Conservation (phyloP, 106 monocot genomes). For the Phalaenopsis aphrodite region DNA sequence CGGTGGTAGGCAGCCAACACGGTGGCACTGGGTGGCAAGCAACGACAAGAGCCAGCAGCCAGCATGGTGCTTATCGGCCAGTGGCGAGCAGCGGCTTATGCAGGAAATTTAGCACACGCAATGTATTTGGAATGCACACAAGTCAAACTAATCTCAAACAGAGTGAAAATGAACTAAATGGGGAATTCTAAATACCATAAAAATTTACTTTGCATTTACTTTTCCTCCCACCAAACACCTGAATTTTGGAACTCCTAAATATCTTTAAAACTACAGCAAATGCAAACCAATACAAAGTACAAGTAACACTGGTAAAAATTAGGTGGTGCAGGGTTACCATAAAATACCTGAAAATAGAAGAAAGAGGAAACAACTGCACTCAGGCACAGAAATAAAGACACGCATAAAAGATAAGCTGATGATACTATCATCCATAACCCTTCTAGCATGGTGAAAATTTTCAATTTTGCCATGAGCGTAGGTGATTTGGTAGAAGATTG, state of each 20-base stretch:
- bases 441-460: constrained; percentile 58
- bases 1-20: no score
- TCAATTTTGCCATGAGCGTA: constrained; percentile 22
- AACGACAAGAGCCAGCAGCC: no score
- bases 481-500: constrained; percentile 44
- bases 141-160: no score
- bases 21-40: no score
- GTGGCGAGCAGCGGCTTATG: no score
- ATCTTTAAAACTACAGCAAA: neutral
- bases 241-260: neutral
- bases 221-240: neutral
- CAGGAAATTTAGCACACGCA: no score
- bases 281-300: neutral
- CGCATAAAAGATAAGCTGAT: constrained; percentile 70
- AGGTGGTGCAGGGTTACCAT: neutral
- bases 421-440: constrained; percentile 73
- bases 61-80: no score
- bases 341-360: constrained; percentile 92
- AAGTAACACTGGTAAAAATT: neutral
- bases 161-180: no score
- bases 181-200: no score
- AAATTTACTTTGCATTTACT: no score
- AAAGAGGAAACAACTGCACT: constrained; percentile 95
- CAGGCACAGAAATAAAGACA: constrained; percentile 82
- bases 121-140: no score